Evolutionary conservation across 2,329 filamentous ascomycete species (phyloP).

Genomic region (Cercospora sp.): DNA sequence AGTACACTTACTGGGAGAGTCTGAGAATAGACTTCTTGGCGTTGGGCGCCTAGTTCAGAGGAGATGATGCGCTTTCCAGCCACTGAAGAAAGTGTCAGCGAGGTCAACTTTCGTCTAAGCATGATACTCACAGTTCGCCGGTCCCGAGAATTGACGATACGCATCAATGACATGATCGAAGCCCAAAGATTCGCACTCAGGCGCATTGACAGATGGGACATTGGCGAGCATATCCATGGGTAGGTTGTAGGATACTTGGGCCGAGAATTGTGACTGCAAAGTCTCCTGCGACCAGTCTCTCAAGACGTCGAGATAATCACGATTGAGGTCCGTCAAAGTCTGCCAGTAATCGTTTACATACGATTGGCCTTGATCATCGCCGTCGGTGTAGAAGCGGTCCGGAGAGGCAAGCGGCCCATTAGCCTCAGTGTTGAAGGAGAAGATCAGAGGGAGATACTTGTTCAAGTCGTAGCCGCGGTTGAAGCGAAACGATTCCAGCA

Average conservation of each 20-base stretch:
- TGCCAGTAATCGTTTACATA: conserved; percentile 37
- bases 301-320: conserved; percentile 35
- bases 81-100: conserved; percentile 17
- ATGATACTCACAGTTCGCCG: conserved; percentile 32
- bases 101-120: background rate
- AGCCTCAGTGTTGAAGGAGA: conserved; percentile 27
- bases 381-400: conserved; percentile 31
- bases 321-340: conserved; percentile 37
- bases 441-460: conserved; percentile 39
- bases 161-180: conserved; percentile 39
- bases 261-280: conserved; percentile 34
- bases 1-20: conserved; percentile 27
- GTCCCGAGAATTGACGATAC: conserved; percentile 41
- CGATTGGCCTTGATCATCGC: conserved; percentile 27
- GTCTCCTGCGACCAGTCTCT: conserved; percentile 33
- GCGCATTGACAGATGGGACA: conserved; percentile 37
- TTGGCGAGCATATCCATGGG: conserved; percentile 40
- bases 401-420: conserved; percentile 29
- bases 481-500: conserved; percentile 31
- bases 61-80: conserved; percentile 38
- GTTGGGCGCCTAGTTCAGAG: conserved; percentile 39
- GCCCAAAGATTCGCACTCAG: conserved; percentile 41
- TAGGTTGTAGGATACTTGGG: conserved; percentile 41
- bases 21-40: conserved; percentile 33
- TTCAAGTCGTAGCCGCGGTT: conserved; percentile 35